phyloP scores from a whole-genome alignment of 768 basidiomycete genomes.

The Lactarius quietus region DNA sequence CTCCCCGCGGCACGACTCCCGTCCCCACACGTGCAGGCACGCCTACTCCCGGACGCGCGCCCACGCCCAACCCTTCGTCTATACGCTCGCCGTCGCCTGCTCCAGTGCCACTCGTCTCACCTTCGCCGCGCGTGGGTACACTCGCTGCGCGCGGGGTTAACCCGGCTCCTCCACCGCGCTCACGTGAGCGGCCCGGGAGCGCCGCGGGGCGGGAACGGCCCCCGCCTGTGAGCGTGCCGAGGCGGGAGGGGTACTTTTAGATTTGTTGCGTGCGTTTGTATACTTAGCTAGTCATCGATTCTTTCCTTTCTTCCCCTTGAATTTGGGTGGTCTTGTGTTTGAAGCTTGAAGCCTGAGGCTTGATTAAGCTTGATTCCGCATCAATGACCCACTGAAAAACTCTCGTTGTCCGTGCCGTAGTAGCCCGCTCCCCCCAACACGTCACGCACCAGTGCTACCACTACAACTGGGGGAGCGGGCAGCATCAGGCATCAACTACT shows the following conservation, averaged over 20 bases:
- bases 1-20: constrained; percentile 1
- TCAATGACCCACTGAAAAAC: no score
- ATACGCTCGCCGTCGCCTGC: neutral
- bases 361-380: no score
- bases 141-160: constrained; percentile 26
- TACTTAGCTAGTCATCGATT: neutral
- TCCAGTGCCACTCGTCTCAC: neutral
- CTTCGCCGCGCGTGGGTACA: neutral
- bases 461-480: neutral
- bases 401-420: no score
- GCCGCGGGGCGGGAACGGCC: constrained; percentile 41
- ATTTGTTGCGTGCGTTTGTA: neutral
- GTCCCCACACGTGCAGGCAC: constrained; percentile 8
- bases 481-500: no score
- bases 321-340: neutral
- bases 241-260: constrained; percentile 63
- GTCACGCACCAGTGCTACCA: no score
- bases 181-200: constrained; percentile 63
- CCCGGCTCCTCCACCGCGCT: constrained; percentile 63
- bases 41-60: constrained; percentile 8
- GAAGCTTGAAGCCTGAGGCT: no score
- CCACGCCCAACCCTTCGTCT: constrained; percentile 10
- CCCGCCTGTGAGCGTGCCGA: constrained; percentile 50
- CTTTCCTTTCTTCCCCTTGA: neutral
- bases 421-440: neutral